Evolutionary conservation across 2,329 filamentous ascomycete species (phyloP).

Genomic region (Thelonectria discophora): DNA sequence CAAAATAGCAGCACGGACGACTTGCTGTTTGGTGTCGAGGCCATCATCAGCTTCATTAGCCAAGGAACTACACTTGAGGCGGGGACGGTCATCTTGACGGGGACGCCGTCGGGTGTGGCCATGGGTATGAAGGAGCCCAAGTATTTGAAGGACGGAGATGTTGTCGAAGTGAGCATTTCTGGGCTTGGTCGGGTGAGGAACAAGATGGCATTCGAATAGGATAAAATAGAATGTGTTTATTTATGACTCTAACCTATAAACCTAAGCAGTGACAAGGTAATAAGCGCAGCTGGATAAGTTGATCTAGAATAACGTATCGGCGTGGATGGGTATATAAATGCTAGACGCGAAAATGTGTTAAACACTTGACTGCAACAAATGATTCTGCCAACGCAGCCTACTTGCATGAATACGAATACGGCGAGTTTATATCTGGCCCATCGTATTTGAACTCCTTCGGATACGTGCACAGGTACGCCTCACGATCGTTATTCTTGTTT

Average conservation of each 20-base stretch:
- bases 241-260: too few species aligned
- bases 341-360: too few species aligned
- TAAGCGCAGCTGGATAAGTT: too few species aligned
- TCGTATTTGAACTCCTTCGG: constrained; percentile 20
- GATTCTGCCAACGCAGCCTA: background rate
- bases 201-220: constrained; percentile 49
- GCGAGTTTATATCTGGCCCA: constrained; percentile 5
- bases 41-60: constrained; percentile 57
- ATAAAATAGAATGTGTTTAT: too few species aligned
- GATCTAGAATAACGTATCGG: too few species aligned
- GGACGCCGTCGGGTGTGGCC: constrained; percentile 58
- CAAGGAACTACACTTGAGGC: constrained; percentile 59
- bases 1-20: constrained; percentile 59
- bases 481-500: background rate
- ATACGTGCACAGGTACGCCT: constrained; percentile 20
- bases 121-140: constrained; percentile 55
- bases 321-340: too few species aligned
- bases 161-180: constrained; percentile 54
- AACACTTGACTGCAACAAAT: too few species aligned
- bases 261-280: too few species aligned
- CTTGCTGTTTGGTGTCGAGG: constrained; percentile 59
- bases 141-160: constrained; percentile 54
- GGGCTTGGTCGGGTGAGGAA: constrained; percentile 48
- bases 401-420: constrained; percentile 24
- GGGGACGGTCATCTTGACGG: constrained; percentile 61